These are phyloP conservation scores for Apophysomyces sp. DNA, from an alignment of 371 early-diverging fungal genomes.

Conservation along the genomic window DNA sequence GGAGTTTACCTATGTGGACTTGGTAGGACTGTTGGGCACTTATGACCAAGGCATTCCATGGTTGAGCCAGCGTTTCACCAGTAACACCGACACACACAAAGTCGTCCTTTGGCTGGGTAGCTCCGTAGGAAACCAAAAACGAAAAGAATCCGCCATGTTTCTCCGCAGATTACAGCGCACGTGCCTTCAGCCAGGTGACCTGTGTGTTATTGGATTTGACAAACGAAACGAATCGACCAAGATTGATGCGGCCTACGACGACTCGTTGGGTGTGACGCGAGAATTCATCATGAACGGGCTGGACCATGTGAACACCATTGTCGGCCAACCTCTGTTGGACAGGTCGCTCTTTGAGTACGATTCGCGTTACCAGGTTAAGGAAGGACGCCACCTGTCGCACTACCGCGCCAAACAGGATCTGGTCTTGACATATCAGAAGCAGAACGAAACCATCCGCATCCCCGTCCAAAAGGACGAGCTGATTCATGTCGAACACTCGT, in stretches of 20 bases:
- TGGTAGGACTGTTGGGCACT: slow-evolving; percentile 85
- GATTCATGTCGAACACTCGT: slow-evolving; percentile 87
- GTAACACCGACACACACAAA: slow-evolving; percentile 50
- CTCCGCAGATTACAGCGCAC: slow-evolving; percentile 33
- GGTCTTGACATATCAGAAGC: slow-evolving; percentile 39
- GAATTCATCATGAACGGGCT: slow-evolving; percentile 88
- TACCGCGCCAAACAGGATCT: slow-evolving; percentile 59
- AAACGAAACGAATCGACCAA: slow-evolving; percentile 67
- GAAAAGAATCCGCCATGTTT: slow-evolving; percentile 58
- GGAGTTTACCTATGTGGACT: slow-evolving; percentile 51
- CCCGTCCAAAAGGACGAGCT: slow-evolving; percentile 70
- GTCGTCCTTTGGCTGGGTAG: slow-evolving; percentile 87
- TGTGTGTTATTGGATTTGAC: slow-evolving; percentile 83
- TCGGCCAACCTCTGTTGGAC: slow-evolving; percentile 61
- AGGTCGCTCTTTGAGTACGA: slow-evolving; percentile 66
- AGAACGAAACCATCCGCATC: slow-evolving; percentile 21
- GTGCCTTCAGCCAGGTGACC: slow-evolving; percentile 68
- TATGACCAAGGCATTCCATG: slow-evolving; percentile 82
- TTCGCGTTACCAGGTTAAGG: slow-evolving; percentile 67
- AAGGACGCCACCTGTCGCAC: slow-evolving; percentile 84
- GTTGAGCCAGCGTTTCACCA: slow-evolving; percentile 47
- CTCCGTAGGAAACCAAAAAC: slow-evolving; percentile 79
- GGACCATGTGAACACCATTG: slow-evolving; percentile 70
- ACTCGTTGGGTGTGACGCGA: slow-evolving; percentile 71
- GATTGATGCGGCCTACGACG: slow-evolving; percentile 85